A percentile compares a stretch with the other conserved stretches of the same genome.
Conservation (phyloP, 2,329 filamentous ascomycete genomes). For the Arthrocladium fulminans region DNA sequence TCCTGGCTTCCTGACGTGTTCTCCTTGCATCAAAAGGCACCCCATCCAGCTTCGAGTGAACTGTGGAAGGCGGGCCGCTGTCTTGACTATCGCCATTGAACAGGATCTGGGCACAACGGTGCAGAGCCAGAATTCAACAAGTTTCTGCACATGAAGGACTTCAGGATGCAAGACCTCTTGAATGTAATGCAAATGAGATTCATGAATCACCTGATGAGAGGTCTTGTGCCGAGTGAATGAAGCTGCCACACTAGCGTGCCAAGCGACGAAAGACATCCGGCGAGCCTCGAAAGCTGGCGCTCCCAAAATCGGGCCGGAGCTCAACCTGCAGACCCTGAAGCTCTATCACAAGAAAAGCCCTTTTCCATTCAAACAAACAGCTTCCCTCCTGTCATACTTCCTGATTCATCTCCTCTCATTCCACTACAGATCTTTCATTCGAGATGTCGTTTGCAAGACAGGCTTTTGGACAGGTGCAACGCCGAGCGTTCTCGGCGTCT, state of each 20-base stretch:
- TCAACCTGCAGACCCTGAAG: conserved; percentile 3
- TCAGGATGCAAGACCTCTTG: too few species aligned
- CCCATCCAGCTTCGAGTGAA: too few species aligned
- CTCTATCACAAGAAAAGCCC: conserved; percentile 3
- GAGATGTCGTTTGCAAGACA: conserved; percentile 22
- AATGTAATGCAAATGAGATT: too few species aligned
- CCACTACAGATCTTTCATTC: background rate
- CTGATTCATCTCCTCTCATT: background rate
- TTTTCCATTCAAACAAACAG: conserved; percentile 2
- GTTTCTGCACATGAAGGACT: too few species aligned
- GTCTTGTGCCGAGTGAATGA: too few species aligned
- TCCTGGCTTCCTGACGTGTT: too few species aligned
- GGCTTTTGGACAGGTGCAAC: conserved; percentile 50
- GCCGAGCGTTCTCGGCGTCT: conserved; percentile 72
- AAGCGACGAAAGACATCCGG: background rate
- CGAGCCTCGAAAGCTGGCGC: conserved; percentile 1
- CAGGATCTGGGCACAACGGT: too few species aligned
- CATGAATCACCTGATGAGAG: background rate
- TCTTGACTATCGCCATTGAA: too few species aligned
- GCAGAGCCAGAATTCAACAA: too few species aligned
- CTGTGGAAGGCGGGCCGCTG: too few species aligned
- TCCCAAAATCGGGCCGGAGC: background rate
- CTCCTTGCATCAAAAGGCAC: too few species aligned
- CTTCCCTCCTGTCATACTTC: background rate
- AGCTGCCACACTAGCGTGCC: conserved; percentile 3